phyloP scores from a whole-genome alignment of 352 stramenopile species.

The Globisporangium sylvaticum region DNA sequence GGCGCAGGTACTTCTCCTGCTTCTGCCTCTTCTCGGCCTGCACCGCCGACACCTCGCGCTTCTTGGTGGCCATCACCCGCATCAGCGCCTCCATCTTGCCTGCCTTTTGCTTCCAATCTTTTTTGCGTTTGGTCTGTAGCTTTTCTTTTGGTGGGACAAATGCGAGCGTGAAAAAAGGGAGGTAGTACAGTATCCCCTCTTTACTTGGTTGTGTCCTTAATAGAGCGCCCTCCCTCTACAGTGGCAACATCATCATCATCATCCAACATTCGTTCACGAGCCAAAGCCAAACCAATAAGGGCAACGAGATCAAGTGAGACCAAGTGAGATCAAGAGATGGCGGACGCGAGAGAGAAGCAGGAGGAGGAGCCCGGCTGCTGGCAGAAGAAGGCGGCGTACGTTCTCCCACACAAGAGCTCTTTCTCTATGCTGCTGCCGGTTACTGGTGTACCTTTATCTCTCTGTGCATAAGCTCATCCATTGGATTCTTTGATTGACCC shows the following conservation, averaged over 20 bases:
- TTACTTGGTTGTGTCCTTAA: not conserved
- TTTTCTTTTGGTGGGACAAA: not conserved
- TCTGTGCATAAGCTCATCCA: not conserved
- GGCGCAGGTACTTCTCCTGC: conserved; percentile 84
- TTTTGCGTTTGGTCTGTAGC: not conserved
- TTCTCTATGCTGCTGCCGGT: not conserved
- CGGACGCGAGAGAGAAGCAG: not conserved
- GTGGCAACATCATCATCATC: not conserved
- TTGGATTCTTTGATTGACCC: not conserved
- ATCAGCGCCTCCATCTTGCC: conserved; percentile 63
- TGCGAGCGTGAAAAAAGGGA: not conserved
- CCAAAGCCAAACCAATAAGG: conserved; percentile 14
- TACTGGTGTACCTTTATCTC: not conserved
- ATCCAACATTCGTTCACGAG: not conserved
- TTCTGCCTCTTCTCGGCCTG: conserved; percentile 64
- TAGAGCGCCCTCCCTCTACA: conserved; percentile 14
- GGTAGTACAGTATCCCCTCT: not conserved
- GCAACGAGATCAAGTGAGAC: conserved; percentile 12
- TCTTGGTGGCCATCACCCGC: conserved; percentile 78
- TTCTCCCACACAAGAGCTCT: not conserved
- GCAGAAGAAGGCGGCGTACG: conserved; percentile 64
- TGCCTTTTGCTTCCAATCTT: conserved; percentile 1
- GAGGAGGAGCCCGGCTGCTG: conserved; percentile 53
- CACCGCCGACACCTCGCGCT: conserved; percentile 62
- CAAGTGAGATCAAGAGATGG: not conserved